A percentile compares a stretch with the other conserved stretches of the same genome.
Conservation (phyloP, 768 basidiomycete species). For the Candolleomyces eurysporus region DNA sequence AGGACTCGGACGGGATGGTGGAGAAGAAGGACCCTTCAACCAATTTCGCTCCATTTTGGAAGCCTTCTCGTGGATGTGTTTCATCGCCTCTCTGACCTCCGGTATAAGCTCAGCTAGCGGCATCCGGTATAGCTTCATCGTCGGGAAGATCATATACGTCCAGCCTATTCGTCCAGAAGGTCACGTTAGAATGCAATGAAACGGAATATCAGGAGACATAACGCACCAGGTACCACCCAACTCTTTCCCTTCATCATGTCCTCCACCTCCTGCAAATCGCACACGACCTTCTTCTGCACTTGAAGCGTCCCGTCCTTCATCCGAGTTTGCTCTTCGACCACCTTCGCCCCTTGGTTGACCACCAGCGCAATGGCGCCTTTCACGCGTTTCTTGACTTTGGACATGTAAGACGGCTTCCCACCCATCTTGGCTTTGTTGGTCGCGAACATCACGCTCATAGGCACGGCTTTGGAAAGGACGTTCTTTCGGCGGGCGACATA, state of each 20-base stretch:
- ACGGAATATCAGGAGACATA: neutral
- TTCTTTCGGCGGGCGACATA: neutral
- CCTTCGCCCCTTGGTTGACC: slow-evolving; percentile 7
- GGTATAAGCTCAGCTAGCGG: slow-evolving; percentile 1
- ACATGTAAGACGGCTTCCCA: slow-evolving; percentile 3
- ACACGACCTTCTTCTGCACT: neutral
- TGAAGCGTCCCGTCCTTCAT: neutral
- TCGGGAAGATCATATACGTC: slow-evolving; percentile 10
- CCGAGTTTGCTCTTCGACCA: neutral
- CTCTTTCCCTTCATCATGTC: neutral
- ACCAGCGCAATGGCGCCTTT: slow-evolving; percentile 1
- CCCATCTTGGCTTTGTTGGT: slow-evolving; percentile 10
- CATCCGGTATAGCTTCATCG: slow-evolving; percentile 8
- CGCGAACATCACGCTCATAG: slow-evolving; percentile 6
- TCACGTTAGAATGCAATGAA: neutral
- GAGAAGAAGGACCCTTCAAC: neutral
- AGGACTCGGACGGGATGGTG: neutral
- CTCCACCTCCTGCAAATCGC: slow-evolving; percentile 7
- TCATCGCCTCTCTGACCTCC: slow-evolving; percentile 4
- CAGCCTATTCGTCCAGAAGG: neutral
- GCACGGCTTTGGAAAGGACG: slow-evolving; percentile 5
- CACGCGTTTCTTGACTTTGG: slow-evolving; percentile 2
- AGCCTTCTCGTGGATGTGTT: neutral
- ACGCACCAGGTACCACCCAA: slow-evolving; percentile 8
- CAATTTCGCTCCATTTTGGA: neutral